Evolutionary conservation across 495 filamentous ascomycete genomes (phyloP).

Genomic region (Aspergillus asperescens): DNA sequence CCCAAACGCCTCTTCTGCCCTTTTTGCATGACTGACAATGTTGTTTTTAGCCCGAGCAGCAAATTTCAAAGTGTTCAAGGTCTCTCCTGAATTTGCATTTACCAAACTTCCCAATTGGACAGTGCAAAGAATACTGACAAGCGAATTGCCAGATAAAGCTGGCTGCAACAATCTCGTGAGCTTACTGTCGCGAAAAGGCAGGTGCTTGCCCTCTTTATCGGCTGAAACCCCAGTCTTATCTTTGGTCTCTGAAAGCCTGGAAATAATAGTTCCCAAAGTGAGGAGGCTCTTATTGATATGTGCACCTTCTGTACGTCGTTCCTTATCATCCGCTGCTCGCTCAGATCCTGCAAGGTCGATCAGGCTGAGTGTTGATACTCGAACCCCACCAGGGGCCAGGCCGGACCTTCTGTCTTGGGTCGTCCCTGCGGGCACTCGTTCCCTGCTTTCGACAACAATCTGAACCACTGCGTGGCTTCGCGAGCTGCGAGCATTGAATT

Average conservation of each 20-base stretch:
- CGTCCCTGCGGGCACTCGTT: conserved; percentile 60
- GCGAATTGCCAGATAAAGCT: conserved; percentile 85
- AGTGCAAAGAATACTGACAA: conserved; percentile 95
- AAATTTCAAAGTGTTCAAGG: conserved; percentile 93
- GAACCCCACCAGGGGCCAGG: conserved; percentile 81
- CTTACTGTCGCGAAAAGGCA: conserved; percentile 96
- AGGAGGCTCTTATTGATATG: conserved; percentile 98
- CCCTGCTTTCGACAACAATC: conserved; percentile 95
- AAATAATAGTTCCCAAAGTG: conserved; percentile 92
- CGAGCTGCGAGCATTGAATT: conserved; percentile 93
- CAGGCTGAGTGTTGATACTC: conserved; percentile 88
- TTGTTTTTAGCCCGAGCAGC: conserved; percentile 95
- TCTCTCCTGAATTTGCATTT: conserved; percentile 72
- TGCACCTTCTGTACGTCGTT: conserved; percentile 87
- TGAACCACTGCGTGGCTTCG: conserved; percentile 97
- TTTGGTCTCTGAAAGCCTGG: conserved; percentile 74
- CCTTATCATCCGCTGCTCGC: conserved; percentile 90
- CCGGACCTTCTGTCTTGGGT: conserved; percentile 67
- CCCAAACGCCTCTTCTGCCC: conserved; percentile 81
- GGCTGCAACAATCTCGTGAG: conserved; percentile 89
- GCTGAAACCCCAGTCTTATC: conserved; percentile 70
- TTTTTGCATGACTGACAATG: conserved; percentile 95
- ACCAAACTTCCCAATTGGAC: conserved; percentile 70
- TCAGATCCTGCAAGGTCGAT: conserved; percentile 97
- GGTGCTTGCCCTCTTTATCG: conserved; percentile 80